Percentiles rank a stretch among this genome's conserved stretches.
phyloP scores from a whole-genome alignment of 2,329 filamentous ascomycete species.

The Sporothrix phasma region DNA sequence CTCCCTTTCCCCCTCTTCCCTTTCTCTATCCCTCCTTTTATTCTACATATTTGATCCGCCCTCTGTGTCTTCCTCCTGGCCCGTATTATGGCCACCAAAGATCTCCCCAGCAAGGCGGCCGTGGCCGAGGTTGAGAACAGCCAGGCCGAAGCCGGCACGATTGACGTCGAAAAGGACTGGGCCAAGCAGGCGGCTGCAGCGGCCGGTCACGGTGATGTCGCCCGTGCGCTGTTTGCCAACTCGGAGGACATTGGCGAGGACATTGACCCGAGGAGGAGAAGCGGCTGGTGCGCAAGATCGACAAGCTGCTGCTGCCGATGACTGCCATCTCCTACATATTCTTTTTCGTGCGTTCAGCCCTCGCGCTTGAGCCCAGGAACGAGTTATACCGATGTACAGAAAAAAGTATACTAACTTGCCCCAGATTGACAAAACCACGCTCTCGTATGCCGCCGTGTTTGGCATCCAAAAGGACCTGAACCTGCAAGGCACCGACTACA shows the following conservation, averaged over 20 bases:
- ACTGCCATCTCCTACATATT: conserved; percentile 31
- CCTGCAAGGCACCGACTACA: background rate
- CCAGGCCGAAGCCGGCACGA: background rate
- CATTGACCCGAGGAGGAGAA: conserved; percentile 28
- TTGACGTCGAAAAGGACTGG: background rate
- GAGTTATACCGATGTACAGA: background rate
- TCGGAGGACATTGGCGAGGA: conserved; percentile 20
- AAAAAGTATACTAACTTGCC: background rate
- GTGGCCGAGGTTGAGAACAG: conserved; percentile 3
- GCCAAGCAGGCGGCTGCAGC: background rate
- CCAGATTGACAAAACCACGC: background rate
- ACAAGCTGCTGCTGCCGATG: conserved; percentile 30
- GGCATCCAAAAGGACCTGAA: background rate
- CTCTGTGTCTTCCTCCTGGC: background rate
- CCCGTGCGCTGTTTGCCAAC: background rate
- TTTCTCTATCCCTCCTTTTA: background rate
- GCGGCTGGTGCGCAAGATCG: conserved; percentile 29
- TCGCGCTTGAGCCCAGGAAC: background rate
- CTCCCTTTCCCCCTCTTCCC: no score
- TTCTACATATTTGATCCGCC: background rate
- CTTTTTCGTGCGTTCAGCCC: conserved; percentile 28
- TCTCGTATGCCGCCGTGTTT: background rate
- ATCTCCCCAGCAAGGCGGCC: background rate
- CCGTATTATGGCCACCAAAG: background rate
- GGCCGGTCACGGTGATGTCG: background rate